Percentiles rank a stretch among this genome's conserved stretches.
phyloP scores from a whole-genome alignment of 352 stramenopile species.

The Phytophthora pistaciae region DNA sequence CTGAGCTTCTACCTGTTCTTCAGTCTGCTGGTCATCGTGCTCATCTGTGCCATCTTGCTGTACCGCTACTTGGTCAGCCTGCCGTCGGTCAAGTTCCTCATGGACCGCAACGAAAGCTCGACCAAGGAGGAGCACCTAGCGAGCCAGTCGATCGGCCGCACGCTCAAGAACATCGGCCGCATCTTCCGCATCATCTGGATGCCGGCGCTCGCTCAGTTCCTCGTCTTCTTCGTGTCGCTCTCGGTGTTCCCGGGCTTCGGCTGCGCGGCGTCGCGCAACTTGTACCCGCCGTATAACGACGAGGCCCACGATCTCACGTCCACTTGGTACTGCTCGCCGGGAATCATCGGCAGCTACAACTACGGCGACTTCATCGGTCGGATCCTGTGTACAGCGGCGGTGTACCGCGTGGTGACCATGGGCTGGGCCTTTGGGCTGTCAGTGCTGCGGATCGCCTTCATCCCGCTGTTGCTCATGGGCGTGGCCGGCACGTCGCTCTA shows the following conservation, averaged over 20 bases:
- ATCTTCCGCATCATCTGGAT: constrained; percentile 65
- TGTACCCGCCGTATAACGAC: constrained; percentile 34
- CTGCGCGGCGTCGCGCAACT: constrained; percentile 46
- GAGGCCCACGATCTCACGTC: constrained; percentile 24
- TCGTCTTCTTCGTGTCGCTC: constrained; percentile 72
- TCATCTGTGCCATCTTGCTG: constrained; percentile 49
- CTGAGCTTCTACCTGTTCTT: constrained; percentile 75
- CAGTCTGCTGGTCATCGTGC: constrained; percentile 54
- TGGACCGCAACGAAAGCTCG: constrained; percentile 61
- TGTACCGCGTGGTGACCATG: constrained; percentile 65
- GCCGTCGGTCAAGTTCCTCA: constrained; percentile 59
- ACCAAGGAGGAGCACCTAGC: constrained; percentile 43
- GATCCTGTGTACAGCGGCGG: constrained; percentile 49
- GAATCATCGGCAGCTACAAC: constrained; percentile 70
- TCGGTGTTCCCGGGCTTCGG: constrained; percentile 62
- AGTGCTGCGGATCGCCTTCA: constrained; percentile 55
- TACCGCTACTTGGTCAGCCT: constrained; percentile 52
- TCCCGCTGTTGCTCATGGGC: constrained; percentile 69
- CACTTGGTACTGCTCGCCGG: constrained; percentile 61
- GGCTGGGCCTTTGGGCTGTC: constrained; percentile 48
- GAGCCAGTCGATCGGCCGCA: constrained; percentile 38
- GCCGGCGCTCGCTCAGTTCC: constrained; percentile 54
- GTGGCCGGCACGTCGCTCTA: constrained; percentile 65
- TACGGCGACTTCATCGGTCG: constrained; percentile 72
- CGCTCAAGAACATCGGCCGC: constrained; percentile 49